A percentile compares a stretch with the other conserved stretches of the same genome.
Conservation (phyloP, 208 protist species). For the Leishmania amazonensis region DNA sequence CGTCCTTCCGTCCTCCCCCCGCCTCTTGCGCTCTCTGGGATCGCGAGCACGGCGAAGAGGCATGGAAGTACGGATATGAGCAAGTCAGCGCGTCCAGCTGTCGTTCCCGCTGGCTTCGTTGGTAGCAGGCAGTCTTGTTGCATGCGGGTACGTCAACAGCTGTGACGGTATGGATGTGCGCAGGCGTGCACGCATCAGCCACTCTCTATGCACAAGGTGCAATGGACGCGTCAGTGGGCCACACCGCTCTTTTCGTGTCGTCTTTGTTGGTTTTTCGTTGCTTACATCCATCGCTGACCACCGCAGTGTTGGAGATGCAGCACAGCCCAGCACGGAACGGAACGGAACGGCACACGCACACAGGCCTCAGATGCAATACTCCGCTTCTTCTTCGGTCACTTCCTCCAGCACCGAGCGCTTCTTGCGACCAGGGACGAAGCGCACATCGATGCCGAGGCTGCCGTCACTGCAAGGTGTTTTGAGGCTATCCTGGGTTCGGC, state of each 20-base stretch:
- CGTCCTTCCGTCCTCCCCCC: background rate
- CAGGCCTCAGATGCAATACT: constrained; percentile 54
- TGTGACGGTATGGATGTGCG: background rate
- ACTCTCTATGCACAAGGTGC: background rate
- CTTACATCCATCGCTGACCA: background rate
- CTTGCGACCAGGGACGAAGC: constrained; percentile 32
- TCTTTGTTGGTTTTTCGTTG: background rate
- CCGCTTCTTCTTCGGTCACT: constrained; percentile 34
- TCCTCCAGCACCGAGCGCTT: constrained; percentile 35
- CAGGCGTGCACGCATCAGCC: background rate
- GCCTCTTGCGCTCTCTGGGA: background rate
- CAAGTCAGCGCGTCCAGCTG: background rate
- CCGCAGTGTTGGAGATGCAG: background rate
- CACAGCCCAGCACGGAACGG: background rate
- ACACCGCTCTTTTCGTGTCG: background rate
- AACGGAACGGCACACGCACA: background rate
- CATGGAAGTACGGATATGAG: background rate
- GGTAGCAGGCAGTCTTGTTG: background rate
- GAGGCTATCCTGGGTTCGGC: constrained; percentile 1
- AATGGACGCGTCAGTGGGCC: background rate
- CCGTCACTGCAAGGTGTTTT: background rate
- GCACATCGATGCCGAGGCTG: constrained; percentile 21
- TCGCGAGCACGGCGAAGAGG: background rate
- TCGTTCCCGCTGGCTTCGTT: background rate
- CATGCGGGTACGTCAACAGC: background rate